These are phyloP conservation scores for Diophrys sp. DNA, from an alignment of 73 alveolate species.

Conservation along the genomic window DNA sequence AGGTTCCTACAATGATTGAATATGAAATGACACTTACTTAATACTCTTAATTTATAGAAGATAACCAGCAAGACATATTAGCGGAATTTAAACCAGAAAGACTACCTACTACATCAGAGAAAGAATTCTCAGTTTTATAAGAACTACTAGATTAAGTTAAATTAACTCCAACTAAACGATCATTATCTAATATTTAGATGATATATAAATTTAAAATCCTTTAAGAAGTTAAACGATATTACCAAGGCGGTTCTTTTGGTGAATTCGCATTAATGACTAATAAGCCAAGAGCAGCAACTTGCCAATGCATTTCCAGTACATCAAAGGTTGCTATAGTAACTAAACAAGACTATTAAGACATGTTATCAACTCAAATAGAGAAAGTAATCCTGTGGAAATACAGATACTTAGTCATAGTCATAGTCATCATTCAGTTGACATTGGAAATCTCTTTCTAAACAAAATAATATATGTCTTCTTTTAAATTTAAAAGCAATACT, in stretches of 20 bases:
- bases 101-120: background rate
- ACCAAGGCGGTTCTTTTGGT: constrained; percentile 42
- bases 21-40: background rate
- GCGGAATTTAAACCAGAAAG: background rate
- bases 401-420: too few species aligned
- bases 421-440: too few species aligned
- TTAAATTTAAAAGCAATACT: too few species aligned
- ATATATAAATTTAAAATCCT: background rate
- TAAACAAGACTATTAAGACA: background rate
- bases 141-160: background rate
- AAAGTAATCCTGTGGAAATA: background rate
- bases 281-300: constrained; percentile 50
- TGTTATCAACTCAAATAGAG: background rate
- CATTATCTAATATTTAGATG: background rate
- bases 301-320: constrained; percentile 25
- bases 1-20: background rate
- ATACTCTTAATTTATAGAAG: background rate
- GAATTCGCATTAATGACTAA: constrained; percentile 57
- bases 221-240: background rate
- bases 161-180: background rate
- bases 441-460: too few species aligned
- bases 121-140: too few species aligned
- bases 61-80: background rate
- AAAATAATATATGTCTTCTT: too few species aligned
- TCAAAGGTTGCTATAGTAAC: constrained; percentile 1